A percentile compares a stretch with the other conserved stretches of the same genome.
These are phyloP conservation scores for Colletotrichum sp. DNA, from an alignment of 2,329 filamentous ascomycete genomes.

Conservation along the genomic window DNA sequence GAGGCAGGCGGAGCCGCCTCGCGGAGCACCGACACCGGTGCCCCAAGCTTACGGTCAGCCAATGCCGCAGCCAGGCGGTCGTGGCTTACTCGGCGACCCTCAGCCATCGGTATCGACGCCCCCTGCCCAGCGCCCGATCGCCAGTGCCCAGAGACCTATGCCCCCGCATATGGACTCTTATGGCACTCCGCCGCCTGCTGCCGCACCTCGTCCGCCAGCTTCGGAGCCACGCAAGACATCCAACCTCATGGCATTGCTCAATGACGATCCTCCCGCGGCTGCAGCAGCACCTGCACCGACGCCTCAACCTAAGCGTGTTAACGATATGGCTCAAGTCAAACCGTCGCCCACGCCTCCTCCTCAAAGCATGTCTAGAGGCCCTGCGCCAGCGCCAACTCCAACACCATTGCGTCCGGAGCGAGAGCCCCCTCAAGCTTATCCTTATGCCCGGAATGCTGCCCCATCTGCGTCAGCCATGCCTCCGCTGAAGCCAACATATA, in stretches of 20 bases:
- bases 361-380: conserved; percentile 47
- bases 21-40: conserved; percentile 32
- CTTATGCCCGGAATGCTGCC: conserved; percentile 47
- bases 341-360: conserved; percentile 58
- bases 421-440: conserved; percentile 51
- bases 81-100: conserved; percentile 45
- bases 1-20: conserved; percentile 48
- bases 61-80: conserved; percentile 44
- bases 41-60: conserved; percentile 41
- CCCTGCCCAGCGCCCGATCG: conserved; percentile 24
- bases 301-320: conserved; percentile 51
- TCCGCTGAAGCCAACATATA: conserved; percentile 58
- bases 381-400: conserved; percentile 39
- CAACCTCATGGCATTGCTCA: conserved; percentile 67
- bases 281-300: conserved; percentile 6
- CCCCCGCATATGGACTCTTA: conserved; percentile 36
- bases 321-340: conserved; percentile 48
- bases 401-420: conserved; percentile 55
- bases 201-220: conserved; percentile 45
- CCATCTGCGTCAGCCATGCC: conserved; percentile 53
- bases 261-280: conserved; percentile 60
- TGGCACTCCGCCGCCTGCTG: conserved; percentile 41
- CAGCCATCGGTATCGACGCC: conserved; percentile 34
- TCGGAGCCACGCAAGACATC: conserved; percentile 63
- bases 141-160: conserved; percentile 29